Evolutionary conservation across 495 filamentous ascomycete species (phyloP).

Genomic region (Aspergillus mulundensis): DNA sequence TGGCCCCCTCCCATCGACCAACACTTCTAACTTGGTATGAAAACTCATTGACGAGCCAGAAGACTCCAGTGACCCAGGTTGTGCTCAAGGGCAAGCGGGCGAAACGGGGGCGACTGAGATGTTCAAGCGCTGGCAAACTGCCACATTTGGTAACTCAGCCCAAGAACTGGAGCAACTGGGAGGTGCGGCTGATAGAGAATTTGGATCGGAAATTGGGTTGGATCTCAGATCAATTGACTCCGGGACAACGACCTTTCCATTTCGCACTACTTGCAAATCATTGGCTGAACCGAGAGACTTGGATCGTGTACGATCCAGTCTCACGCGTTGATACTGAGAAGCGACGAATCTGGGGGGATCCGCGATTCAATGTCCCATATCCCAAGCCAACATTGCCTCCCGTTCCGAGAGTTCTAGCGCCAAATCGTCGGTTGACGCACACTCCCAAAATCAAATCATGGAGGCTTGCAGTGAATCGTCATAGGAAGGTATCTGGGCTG

Average conservation of each 20-base stretch:
- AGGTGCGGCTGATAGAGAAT: constrained; percentile 32
- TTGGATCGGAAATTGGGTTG: constrained; percentile 38
- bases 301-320: constrained; percentile 38
- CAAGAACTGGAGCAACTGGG: constrained; percentile 30
- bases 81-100: not conserved
- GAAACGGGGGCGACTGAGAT: not conserved
- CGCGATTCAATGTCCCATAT: constrained; percentile 34
- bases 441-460: constrained; percentile 37
- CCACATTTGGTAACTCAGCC: not conserved
- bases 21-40: not conserved
- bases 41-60: not conserved
- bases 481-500: constrained; percentile 27
- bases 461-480: constrained; percentile 35
- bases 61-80: not conserved
- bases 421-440: constrained; percentile 18
- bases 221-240: constrained; percentile 35
- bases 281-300: constrained; percentile 40
- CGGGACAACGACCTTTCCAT: constrained; percentile 40
- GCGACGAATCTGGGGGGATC: constrained; percentile 34
- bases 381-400: constrained; percentile 15
- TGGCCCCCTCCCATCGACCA: not conserved
- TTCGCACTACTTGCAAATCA: constrained; percentile 42
- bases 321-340: constrained; percentile 33
- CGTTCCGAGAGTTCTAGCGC: constrained; percentile 27
- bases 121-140: not conserved